Evolutionary conservation across 495 filamentous ascomycete genomes (phyloP).

Genomic region (Hypoxylon fuscum): DNA sequence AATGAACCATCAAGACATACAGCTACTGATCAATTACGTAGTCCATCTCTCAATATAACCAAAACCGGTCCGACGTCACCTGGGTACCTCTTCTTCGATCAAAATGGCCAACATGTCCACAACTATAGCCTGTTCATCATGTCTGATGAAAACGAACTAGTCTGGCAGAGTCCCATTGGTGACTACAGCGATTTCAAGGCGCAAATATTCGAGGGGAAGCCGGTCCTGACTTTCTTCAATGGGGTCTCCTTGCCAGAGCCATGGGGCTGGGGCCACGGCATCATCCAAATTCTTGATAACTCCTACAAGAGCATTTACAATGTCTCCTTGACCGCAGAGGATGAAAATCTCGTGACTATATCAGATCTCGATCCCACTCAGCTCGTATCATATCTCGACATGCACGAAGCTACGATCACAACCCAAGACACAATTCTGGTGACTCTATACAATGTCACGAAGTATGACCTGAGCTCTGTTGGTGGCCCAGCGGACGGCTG

Average conservation of each 20-base stretch:
- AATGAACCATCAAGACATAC: neutral
- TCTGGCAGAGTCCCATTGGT: constrained; percentile 28
- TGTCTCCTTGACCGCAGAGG: constrained; percentile 35
- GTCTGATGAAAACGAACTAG: constrained; percentile 31
- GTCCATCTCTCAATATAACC: constrained; percentile 15
- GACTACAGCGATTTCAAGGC: constrained; percentile 42
- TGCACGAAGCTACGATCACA: constrained; percentile 60
- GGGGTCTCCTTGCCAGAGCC: constrained; percentile 50
- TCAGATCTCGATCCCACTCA: constrained; percentile 18
- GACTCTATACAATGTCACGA: constrained; percentile 49
- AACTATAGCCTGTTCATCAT: constrained; percentile 34
- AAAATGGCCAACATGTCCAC: constrained; percentile 30
- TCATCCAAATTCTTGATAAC: constrained; percentile 58
- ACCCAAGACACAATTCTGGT: constrained; percentile 55
- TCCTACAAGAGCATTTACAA: constrained; percentile 58
- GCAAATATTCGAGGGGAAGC: constrained; percentile 48
- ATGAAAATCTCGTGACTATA: constrained; percentile 26
- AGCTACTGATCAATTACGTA: neutral
- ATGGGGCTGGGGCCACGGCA: constrained; percentile 55
- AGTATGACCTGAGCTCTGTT: constrained; percentile 47
- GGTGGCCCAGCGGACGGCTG: constrained; percentile 43
- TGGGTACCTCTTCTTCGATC: constrained; percentile 32
- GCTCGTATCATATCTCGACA: constrained; percentile 25
- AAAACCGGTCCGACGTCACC: constrained; percentile 27
- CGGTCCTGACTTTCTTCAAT: constrained; percentile 59